Percentiles rank a stretch among this genome's conserved stretches.
These are phyloP conservation scores for Cardiosporidium cionae DNA, from an alignment of 169 alveolate species.

Conservation along the genomic window DNA sequence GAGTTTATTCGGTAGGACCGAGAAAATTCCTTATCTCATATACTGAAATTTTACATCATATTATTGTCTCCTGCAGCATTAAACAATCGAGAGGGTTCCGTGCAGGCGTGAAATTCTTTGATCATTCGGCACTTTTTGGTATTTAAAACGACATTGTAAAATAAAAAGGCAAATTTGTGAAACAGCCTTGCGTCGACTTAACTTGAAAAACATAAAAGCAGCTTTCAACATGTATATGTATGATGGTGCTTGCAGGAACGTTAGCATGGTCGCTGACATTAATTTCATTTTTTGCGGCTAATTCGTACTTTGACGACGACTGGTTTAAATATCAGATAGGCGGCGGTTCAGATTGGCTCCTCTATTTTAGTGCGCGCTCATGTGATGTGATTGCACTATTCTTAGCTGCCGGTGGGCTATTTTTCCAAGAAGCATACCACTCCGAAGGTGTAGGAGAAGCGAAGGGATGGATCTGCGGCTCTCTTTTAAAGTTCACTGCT, in stretches of 20 bases:
- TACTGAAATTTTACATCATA: too few relatives aligned
- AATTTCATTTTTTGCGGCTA: conserved; percentile 63
- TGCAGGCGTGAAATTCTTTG: conserved; percentile 70
- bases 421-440: conserved; percentile 79
- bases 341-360: conserved; percentile 69
- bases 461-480: conserved; percentile 81
- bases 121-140: conserved; percentile 73
- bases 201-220: too few relatives aligned
- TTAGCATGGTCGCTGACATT: conserved; percentile 65
- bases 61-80: conserved; percentile 42
- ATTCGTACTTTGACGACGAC: conserved; percentile 68
- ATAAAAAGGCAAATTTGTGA: too few relatives aligned
- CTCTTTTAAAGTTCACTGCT: conserved; percentile 60
- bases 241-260: too few relatives aligned
- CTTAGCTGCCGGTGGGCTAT: conserved; percentile 70
- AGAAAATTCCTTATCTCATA: too few relatives aligned
- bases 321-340: conserved; percentile 74
- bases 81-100: conserved; percentile 77
- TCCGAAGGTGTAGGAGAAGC: conserved; percentile 84
- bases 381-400: conserved; percentile 64
- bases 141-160: too few relatives aligned
- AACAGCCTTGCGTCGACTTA: too few relatives aligned
- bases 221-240: too few relatives aligned
- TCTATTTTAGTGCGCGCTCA: conserved; percentile 62
- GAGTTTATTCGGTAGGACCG: too few relatives aligned